These are phyloP conservation scores for Botrytis hyacinthi DNA, from an alignment of 2,329 filamentous ascomycete genomes.

Conservation along the genomic window DNA sequence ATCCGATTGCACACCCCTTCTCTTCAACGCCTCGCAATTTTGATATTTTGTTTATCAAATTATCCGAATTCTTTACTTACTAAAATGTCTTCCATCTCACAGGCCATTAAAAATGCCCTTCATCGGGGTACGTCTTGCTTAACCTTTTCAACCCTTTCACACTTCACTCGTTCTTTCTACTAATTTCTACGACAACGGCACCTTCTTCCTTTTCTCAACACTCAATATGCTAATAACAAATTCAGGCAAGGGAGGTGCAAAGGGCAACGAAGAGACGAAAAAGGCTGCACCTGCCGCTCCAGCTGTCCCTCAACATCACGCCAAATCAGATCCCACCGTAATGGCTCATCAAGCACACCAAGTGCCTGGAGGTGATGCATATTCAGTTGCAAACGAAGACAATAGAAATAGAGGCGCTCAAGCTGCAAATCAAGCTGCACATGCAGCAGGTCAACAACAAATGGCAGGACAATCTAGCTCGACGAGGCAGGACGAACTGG, in stretches of 20 bases:
- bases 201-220: background rate
- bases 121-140: slow-evolving; percentile 16
- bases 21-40: background rate
- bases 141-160: background rate
- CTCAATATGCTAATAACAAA: background rate
- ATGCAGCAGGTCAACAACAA: slow-evolving; percentile 59
- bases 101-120: slow-evolving; percentile 20
- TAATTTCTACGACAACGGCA: no score
- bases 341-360: slow-evolving; percentile 55
- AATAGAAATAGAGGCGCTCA: slow-evolving; percentile 67
- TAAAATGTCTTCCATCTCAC: slow-evolving; percentile 22
- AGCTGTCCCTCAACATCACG: slow-evolving; percentile 43
- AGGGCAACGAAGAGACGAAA: slow-evolving; percentile 55
- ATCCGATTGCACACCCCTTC: background rate
- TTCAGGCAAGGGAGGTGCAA: slow-evolving; percentile 40
- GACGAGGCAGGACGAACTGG: slow-evolving; percentile 67
- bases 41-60: background rate
- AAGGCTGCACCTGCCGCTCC: slow-evolving; percentile 49
- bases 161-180: background rate
- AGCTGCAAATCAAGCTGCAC: slow-evolving; percentile 63
- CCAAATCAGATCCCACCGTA: slow-evolving; percentile 56
- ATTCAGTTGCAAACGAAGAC: slow-evolving; percentile 59
- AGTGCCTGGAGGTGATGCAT: slow-evolving; percentile 52
- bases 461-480: slow-evolving; percentile 44
- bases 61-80: slow-evolving; percentile 9